phyloP scores from a whole-genome alignment of 495 filamentous ascomycete species.

The Aspergillus hancockii region DNA sequence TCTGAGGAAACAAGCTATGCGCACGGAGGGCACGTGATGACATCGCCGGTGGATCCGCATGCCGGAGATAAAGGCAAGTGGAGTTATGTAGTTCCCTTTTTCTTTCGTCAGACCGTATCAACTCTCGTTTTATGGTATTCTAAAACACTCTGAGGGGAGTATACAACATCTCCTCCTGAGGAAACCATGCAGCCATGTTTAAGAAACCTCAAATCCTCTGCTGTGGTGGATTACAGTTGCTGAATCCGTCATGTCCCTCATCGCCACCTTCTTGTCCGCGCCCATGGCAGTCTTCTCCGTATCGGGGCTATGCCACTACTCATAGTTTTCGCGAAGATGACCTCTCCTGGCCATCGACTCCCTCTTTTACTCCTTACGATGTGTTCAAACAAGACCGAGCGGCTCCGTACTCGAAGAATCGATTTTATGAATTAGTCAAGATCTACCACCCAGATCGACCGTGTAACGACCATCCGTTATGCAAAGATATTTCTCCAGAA shows the following conservation, averaged over 20 bases:
- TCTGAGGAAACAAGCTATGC: slow-evolving; percentile 7
- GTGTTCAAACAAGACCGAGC: slow-evolving; percentile 67
- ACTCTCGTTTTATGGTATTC: not conserved
- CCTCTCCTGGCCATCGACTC: slow-evolving; percentile 38
- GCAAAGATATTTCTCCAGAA: slow-evolving; percentile 49
- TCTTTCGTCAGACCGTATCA: not conserved
- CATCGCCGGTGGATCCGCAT: slow-evolving; percentile 10
- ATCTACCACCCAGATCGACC: slow-evolving; percentile 89
- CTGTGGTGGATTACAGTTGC: slow-evolving; percentile 30
- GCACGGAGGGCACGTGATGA: slow-evolving; percentile 27
- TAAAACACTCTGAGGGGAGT: slow-evolving; percentile 6
- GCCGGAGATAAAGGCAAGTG: not conserved
- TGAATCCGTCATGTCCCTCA: slow-evolving; percentile 26
- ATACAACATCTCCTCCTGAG: slow-evolving; percentile 18
- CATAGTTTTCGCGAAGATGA: slow-evolving; percentile 26
- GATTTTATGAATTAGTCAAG: slow-evolving; percentile 90
- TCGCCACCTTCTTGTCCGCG: slow-evolving; percentile 20
- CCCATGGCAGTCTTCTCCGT: not conserved
- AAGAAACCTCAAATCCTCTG: slow-evolving; percentile 31
- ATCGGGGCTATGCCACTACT: slow-evolving; percentile 36
- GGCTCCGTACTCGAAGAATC: slow-evolving; percentile 74
- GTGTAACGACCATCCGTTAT: slow-evolving; percentile 49
- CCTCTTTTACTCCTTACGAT: slow-evolving; percentile 79
- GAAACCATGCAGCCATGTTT: slow-evolving; percentile 46
- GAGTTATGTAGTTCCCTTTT: not conserved